Percentiles rank a stretch among this genome's conserved stretches.
Evolutionary conservation across 805 yeast genomes (phyloP).

Genomic region (Hanseniaspora clermontiae): DNA sequence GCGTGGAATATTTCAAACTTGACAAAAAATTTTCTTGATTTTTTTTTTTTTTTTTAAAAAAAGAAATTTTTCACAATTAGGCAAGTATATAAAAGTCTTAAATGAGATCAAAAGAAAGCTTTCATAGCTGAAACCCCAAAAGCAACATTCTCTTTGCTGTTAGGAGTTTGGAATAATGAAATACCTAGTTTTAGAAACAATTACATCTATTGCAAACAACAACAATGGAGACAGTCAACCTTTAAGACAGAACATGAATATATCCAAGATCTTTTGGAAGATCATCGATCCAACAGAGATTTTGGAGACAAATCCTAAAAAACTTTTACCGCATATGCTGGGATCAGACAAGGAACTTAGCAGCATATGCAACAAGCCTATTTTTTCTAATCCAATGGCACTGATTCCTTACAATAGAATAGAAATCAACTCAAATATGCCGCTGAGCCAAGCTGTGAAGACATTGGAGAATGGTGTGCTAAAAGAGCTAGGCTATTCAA

Average conservation of each 20-base stretch:
- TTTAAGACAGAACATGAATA: constrained; percentile 14
- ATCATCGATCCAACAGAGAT: constrained; percentile 9
- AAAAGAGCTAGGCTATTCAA: background rate
- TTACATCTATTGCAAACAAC: constrained; percentile 8
- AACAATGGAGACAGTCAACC: constrained; percentile 12
- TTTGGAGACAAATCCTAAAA: background rate
- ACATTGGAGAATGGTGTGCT: constrained; percentile 38
- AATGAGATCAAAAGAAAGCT: background rate
- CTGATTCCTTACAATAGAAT: constrained; percentile 14
- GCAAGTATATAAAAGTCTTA: background rate
- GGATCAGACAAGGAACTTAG: background rate
- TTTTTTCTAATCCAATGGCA: constrained; percentile 9
- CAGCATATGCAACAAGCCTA: background rate
- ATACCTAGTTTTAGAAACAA: constrained; percentile 10
- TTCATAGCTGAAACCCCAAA: no score
- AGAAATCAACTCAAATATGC: constrained; percentile 22
- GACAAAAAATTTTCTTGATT: background rate
- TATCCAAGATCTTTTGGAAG: constrained; percentile 13
- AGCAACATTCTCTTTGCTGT: background rate
- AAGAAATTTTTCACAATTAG: background rate
- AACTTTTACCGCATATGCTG: background rate
- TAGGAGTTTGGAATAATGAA: background rate
- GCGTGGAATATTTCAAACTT: background rate
- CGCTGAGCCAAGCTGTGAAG: constrained; percentile 51
- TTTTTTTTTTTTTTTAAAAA: background rate